Evolutionary conservation across 768 basidiomycete species (phyloP), one percentile per base, ranked within the genome.

Genomic region (Megacollybia marginata): DNA sequence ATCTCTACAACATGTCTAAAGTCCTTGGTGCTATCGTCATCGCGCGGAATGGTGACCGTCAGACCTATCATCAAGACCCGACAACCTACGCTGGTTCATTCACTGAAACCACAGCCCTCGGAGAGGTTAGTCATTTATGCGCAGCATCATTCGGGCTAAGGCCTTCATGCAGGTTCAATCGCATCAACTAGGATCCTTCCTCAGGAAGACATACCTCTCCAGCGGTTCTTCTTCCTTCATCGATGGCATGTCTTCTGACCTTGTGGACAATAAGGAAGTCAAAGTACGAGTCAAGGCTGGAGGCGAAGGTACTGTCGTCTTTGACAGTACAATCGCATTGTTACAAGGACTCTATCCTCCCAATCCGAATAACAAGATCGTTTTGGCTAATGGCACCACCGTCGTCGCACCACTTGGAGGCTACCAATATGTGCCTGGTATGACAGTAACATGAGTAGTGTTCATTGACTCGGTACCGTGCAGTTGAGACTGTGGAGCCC

Each of bases 301-400:
- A 43, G 83, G 82, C 46, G 90, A 93, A 62, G 89, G 90, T 44
- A 73, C 80, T n/a, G 83, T 87, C 47, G 88, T 92, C 56, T 88
- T 89, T 65, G 89, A 92, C 72, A 86, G 85, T 6, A 83, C 88
- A 32, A 84, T 86, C 48, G 89, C 91, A 31, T 72, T 91, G 48
- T 77, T 91, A 38, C 92, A 93, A 66, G 89, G 90, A 40, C 72
- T 92, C 45, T 91, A 83, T 76, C 90, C 90, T 19, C 88, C 90
- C n/a, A 85, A 76, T 61, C 67, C 71, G 9, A 72, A 76, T 34
- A 86, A 88, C 68, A 82, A 77, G 60, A 85, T 86, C 56, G 72
- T 72, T 6, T 81, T 94, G 13, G 91, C 91, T 2, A 89, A 94
- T 54, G 87, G 82, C 49, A 80, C 81, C 12, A 78, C 72, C 20